These are phyloP conservation scores for Colletotrichum tofieldiae DNA, from an alignment of 2,329 filamentous ascomycete genomes.

Conservation along the genomic window DNA sequence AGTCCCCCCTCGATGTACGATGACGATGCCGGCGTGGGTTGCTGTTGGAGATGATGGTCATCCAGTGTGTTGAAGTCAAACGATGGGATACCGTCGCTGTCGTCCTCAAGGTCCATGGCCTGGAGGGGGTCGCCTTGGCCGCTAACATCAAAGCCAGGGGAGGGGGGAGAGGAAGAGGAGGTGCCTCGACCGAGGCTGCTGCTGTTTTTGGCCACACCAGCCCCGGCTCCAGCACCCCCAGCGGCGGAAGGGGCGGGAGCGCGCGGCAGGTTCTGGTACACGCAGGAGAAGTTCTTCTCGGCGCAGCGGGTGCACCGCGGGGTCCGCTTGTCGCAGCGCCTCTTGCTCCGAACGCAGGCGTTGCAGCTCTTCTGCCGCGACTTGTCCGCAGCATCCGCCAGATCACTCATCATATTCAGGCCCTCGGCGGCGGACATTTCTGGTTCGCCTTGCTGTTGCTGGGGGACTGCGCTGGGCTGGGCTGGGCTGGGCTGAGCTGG, in stretches of 20 bases:
- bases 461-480: neutral
- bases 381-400: conserved; percentile 48
- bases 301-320: conserved; percentile 61
- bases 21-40: conserved; percentile 10
- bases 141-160: neutral
- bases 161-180: conserved; percentile 3
- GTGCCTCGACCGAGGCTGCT: neutral
- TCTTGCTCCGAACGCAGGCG: conserved; percentile 63
- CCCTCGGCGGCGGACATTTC: conserved; percentile 18
- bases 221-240: neutral
- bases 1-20: conserved; percentile 16
- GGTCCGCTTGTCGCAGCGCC: conserved; percentile 62
- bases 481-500: too few species aligned
- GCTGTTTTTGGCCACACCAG: neutral
- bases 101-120: conserved; percentile 35
- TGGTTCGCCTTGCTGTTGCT: neutral
- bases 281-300: conserved; percentile 58
- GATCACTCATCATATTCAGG: conserved; percentile 4
- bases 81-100: conserved; percentile 15
- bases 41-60: conserved; percentile 10
- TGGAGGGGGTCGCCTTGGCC: conserved; percentile 28
- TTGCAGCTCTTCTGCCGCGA: conserved; percentile 69
- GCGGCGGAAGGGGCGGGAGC: conserved; percentile 6
- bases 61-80: conserved; percentile 37
- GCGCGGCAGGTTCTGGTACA: conserved; percentile 57